These are phyloP conservation scores for Voacanga thouarsii DNA, from an alignment of 257 asterid genomes.

Conservation along the genomic window DNA sequence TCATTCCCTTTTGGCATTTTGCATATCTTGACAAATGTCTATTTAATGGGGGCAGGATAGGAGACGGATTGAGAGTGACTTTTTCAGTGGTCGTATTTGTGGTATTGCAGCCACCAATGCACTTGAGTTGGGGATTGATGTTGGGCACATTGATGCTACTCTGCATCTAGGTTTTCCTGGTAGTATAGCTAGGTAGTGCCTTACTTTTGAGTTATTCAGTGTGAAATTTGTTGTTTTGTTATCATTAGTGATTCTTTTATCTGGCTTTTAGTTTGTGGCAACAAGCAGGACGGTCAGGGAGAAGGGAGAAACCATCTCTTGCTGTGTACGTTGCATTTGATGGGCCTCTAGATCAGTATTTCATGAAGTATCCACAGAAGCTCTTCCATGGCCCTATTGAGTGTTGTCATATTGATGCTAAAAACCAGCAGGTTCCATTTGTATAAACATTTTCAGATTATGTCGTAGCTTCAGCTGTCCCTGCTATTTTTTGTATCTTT, in stretches of 20 bases:
- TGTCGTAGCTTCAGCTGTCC: slow-evolving; percentile 4
- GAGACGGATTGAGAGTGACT: slow-evolving; percentile 78
- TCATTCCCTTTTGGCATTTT: not conserved
- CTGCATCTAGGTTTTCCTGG: slow-evolving; percentile 99
- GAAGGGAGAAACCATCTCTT: slow-evolving; percentile 84
- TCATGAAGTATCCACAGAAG: slow-evolving; percentile 85
- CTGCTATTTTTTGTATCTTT: slow-evolving; percentile 8
- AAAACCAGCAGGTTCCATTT: slow-evolving; percentile 68
- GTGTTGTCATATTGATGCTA: slow-evolving; percentile 89
- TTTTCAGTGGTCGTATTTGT: slow-evolving; percentile 68
- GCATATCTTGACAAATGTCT: slow-evolving; percentile 16
- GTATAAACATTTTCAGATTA: not conserved
- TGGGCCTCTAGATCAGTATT: slow-evolving; percentile 91
- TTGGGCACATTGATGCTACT: slow-evolving; percentile 90
- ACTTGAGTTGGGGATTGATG: slow-evolving; percentile 97
- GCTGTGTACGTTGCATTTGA: slow-evolving; percentile 96
- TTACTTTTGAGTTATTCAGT: slow-evolving; percentile 23
- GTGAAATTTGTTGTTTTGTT: slow-evolving; percentile 12
- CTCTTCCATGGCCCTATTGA: slow-evolving; percentile 83
- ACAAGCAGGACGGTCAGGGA: slow-evolving; percentile 98
- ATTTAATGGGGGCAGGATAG: slow-evolving; percentile 63
- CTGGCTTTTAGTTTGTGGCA: slow-evolving; percentile 70
- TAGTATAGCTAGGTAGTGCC: slow-evolving; percentile 77
- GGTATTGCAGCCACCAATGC: slow-evolving; percentile 98
- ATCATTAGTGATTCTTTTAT: slow-evolving; percentile 17